These are phyloP conservation scores for Lachnellula arida DNA, from an alignment of 2,329 filamentous ascomycete species.

Conservation along the genomic window DNA sequence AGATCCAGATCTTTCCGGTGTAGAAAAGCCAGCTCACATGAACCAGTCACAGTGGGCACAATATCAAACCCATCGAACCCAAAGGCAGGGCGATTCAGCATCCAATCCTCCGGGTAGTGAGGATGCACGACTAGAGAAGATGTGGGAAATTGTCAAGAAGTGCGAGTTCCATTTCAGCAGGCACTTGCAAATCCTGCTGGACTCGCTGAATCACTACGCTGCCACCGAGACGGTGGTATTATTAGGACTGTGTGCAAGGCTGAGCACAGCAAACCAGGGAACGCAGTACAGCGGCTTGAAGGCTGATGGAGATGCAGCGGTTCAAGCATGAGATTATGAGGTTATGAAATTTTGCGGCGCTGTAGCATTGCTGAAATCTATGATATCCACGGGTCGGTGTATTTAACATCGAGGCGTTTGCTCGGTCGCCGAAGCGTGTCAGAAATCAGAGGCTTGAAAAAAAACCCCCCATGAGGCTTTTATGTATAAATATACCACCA, in stretches of 20 bases:
- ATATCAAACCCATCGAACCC: slow-evolving; percentile 47
- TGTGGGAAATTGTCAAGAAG: not conserved
- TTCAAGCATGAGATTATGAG: not conserved
- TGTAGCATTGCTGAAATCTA: not conserved
- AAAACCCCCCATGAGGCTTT: not conserved
- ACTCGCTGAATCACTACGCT: not conserved
- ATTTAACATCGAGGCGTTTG: not conserved
- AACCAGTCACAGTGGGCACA: slow-evolving; percentile 56
- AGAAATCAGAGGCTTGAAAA: not conserved
- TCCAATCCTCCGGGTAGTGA: slow-evolving; percentile 16
- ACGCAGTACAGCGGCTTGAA: not conserved
- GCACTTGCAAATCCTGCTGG: not conserved
- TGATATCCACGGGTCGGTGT: slow-evolving; percentile 4
- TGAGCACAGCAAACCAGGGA: not conserved
- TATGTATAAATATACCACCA: too few relatives aligned
- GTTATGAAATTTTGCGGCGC: not conserved
- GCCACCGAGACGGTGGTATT: not conserved
- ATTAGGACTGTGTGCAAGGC: not conserved
- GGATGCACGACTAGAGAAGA: slow-evolving; percentile 13
- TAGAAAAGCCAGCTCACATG: slow-evolving; percentile 35
- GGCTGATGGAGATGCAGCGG: not conserved
- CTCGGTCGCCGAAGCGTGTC: not conserved
- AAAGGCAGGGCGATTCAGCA: slow-evolving; percentile 34
- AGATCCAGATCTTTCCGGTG: not conserved
- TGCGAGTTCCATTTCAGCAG: not conserved